phyloP scores from a whole-genome alignment of 2,329 filamentous ascomycete species.

The Volutella citrinella region DNA sequence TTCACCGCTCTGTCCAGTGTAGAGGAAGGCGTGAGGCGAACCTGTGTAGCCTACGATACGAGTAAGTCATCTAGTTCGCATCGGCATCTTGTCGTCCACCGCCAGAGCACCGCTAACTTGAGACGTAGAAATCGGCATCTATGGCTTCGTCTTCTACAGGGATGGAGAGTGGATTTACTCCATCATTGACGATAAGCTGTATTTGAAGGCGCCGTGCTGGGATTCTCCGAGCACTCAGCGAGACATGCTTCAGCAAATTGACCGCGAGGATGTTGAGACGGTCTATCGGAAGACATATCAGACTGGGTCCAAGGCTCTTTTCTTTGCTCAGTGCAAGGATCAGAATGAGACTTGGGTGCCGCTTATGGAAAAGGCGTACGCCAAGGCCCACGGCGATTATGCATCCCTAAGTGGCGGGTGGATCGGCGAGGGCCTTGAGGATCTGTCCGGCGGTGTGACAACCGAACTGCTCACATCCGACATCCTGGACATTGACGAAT shows the following conservation, averaged over 20 bases:
- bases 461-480: slow-evolving; percentile 66
- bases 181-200: slow-evolving; percentile 88
- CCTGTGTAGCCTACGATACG: slow-evolving; percentile 73
- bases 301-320: slow-evolving; percentile 72
- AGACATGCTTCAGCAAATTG: slow-evolving; percentile 70
- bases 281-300: slow-evolving; percentile 71
- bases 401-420: slow-evolving; percentile 68
- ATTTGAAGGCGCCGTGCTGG: slow-evolving; percentile 77
- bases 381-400: slow-evolving; percentile 80
- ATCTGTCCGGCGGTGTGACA: slow-evolving; percentile 67
- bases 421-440: slow-evolving; percentile 58
- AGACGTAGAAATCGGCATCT: slow-evolving; percentile 68
- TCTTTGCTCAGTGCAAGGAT: slow-evolving; percentile 73
- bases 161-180: slow-evolving; percentile 92
- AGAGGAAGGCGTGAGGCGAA: slow-evolving; percentile 63
- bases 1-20: slow-evolving; percentile 75
- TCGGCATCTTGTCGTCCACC: too few species aligned
- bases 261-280: slow-evolving; percentile 68
- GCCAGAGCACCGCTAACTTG: too few species aligned
- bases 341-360: slow-evolving; percentile 82
- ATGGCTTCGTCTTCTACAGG: slow-evolving; percentile 84
- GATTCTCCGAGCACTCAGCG: slow-evolving; percentile 75
- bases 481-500: slow-evolving; percentile 74
- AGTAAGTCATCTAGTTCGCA: too few species aligned
- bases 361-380: slow-evolving; percentile 77